phyloP scores from a whole-genome alignment of 1,284 basidiomycete species.

The Boletus semigastroideus region DNA sequence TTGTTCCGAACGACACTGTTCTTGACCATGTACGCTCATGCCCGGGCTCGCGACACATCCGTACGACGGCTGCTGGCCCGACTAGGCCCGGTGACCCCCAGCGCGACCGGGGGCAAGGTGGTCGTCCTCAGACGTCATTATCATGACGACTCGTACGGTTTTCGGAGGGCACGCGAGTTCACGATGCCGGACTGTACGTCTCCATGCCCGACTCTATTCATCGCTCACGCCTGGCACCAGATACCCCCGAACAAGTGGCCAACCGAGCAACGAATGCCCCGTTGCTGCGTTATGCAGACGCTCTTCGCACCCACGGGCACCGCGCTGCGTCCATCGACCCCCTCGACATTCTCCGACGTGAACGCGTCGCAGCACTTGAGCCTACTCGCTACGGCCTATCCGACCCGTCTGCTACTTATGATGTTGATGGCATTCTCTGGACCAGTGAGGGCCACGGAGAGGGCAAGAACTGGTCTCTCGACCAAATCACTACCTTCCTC shows the following conservation, averaged over 20 bases:
- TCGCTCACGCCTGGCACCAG: conserved; percentile 38
- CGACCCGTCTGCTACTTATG: conserved; percentile 54
- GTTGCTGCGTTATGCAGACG: conserved; percentile 84
- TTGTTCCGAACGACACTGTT: not conserved
- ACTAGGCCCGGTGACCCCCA: not conserved
- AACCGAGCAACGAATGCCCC: conserved; percentile 78
- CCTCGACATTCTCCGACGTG: conserved; percentile 79
- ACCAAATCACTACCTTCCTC: conserved; percentile 69
- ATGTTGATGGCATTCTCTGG: conserved; percentile 83
- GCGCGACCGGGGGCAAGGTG: conserved; percentile 16
- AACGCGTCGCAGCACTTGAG: conserved; percentile 80
- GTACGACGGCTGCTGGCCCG: conserved; percentile 12
- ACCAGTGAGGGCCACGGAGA: conserved; percentile 46
- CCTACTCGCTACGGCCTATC: conserved; percentile 75
- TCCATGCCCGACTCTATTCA: not conserved
- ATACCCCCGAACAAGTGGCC: conserved; percentile 69
- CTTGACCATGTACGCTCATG: conserved; percentile 18
- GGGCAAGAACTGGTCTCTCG: conserved; percentile 60
- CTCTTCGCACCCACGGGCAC: conserved; percentile 77
- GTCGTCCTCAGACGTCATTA: conserved; percentile 42
- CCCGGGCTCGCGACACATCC: conserved; percentile 13
- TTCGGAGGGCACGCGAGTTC: conserved; percentile 64
- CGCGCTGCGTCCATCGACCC: conserved; percentile 84
- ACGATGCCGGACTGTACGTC: conserved; percentile 74
- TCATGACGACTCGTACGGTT: conserved; percentile 84